These are phyloP conservation scores for Venturia asperata DNA, from an alignment of 2,329 filamentous ascomycete genomes.

Conservation along the genomic window DNA sequence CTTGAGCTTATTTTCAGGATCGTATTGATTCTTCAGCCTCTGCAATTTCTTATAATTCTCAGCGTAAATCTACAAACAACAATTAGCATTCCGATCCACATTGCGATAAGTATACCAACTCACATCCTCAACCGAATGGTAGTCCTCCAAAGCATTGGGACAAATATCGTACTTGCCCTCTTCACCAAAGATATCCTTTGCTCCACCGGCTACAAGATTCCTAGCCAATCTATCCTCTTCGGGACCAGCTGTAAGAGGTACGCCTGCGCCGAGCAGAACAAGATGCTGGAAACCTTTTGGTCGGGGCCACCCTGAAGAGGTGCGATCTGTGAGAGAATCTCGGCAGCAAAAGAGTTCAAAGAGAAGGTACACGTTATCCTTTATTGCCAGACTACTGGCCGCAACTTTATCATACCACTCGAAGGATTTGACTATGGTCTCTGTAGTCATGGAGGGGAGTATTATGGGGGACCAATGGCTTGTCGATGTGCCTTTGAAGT, in stretches of 20 bases:
- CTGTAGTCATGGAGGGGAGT: constrained; percentile 2
- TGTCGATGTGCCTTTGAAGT: constrained; percentile 7
- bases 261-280: constrained; percentile 12
- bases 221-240: constrained; percentile 7
- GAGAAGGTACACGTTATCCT: background rate
- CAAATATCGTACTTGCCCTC: background rate
- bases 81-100: background rate
- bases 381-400: background rate
- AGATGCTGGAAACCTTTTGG: constrained; percentile 16
- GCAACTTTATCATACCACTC: constrained; percentile 13
- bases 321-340: background rate
- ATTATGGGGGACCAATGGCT: constrained; percentile 14
- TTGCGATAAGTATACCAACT: background rate
- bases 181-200: constrained; percentile 7
- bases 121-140: constrained; percentile 11
- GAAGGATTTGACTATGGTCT: constrained; percentile 11
- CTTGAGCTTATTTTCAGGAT: background rate
- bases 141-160: constrained; percentile 14
- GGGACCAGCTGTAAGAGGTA: background rate
- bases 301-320: constrained; percentile 15
- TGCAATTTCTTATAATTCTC: constrained; percentile 6
- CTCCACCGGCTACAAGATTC: background rate
- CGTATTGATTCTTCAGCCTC: background rate
- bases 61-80: background rate
- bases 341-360: constrained; percentile 16